Evolutionary conservation across 768 basidiomycete species (phyloP), one percentile per base, ranked within the genome.

Genomic region (Mycena metata): DNA sequence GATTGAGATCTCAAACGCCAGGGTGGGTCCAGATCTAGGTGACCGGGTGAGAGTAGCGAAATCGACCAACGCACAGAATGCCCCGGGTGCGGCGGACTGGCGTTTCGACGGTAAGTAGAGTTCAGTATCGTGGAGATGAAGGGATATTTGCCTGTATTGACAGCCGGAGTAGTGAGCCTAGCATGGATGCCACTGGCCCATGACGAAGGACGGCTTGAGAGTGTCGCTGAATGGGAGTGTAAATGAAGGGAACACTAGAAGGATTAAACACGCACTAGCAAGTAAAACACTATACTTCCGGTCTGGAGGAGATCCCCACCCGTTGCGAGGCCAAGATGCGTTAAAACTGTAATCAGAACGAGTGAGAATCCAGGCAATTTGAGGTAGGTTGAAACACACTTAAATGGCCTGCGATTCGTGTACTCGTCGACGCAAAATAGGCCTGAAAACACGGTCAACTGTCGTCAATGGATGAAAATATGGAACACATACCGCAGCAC

Each of bases 51-150:
- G 26, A 21, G 26, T n/a, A 36, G 35, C 8, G n/a, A 54, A 54
- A 17, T 54, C 35, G 26, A 3, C 51, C 30, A 54, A 36, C 15
- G 30, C 51, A 17, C 26, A 30, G 26, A 54, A 17, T n/a, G 51
- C 51, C 30, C 30, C 26, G 19, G 51, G 51, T 1, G 51, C 51
- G 26, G 51, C 51, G 19, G 51, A 54, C 51, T 54, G 51, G 30
- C 6, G 19, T 24, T 36, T 36, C 26, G 51, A 54, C 26, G 50
- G 26, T 30, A 36, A 36, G 51, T n/a, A 30, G 35, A 30, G 19
- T 19, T n/a, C n/a, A n/a, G 26, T 7, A 30, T 30, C 10, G 19
- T 1, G 4, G 35, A 17, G 51, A n/a, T 24, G n/a, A 17, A 35
- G 51, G 13, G 17, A 15, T 5, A 42, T 17, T 11, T n/a, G n/a